phyloP scores from a whole-genome alignment of 352 stramenopile species.

The Phytophthora rubi region DNA sequence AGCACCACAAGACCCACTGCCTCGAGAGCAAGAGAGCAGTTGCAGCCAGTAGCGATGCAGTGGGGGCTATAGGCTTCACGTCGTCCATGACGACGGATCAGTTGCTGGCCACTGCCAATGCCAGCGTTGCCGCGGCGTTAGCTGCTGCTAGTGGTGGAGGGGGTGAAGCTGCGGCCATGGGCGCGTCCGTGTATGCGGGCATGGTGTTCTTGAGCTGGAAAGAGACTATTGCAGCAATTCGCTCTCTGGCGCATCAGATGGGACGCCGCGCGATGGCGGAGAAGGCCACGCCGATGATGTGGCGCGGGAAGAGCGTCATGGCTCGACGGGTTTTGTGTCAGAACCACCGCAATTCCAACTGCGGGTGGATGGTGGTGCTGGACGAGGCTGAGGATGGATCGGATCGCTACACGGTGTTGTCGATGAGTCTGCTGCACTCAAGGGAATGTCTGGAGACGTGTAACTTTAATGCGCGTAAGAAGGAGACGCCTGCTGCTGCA shows the following conservation, averaged over 20 bases:
- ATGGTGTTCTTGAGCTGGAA: conserved; percentile 67
- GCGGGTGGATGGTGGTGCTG: conserved; percentile 65
- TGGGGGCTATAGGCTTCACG: conserved; percentile 34
- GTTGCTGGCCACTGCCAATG: conserved; percentile 16
- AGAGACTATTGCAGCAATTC: conserved; percentile 57
- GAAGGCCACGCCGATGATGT: conserved; percentile 53
- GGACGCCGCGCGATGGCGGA: conserved; percentile 61
- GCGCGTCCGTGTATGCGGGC: conserved; percentile 48
- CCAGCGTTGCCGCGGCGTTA: conserved; percentile 4
- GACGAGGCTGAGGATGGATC: conserved; percentile 48
- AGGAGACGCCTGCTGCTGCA: conserved; percentile 24
- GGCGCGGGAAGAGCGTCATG: conserved; percentile 50
- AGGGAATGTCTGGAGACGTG: conserved; percentile 81
- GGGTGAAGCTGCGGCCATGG: conserved; percentile 19
- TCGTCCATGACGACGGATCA: conserved; percentile 40
- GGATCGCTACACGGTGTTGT: conserved; percentile 62
- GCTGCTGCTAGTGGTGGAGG: conserved; percentile 1
- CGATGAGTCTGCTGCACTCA: conserved; percentile 65
- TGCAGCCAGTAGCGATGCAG: neutral
- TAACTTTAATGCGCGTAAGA: conserved; percentile 75
- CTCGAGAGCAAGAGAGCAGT: conserved; percentile 28
- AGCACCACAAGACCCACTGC: conserved; percentile 73
- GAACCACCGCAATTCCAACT: conserved; percentile 81
- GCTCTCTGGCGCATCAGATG: conserved; percentile 60
- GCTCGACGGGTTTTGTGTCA: conserved; percentile 69